Evolutionary conservation across 768 basidiomycete species (phyloP).

Genomic region (Boletus pseudopeckii): DNA sequence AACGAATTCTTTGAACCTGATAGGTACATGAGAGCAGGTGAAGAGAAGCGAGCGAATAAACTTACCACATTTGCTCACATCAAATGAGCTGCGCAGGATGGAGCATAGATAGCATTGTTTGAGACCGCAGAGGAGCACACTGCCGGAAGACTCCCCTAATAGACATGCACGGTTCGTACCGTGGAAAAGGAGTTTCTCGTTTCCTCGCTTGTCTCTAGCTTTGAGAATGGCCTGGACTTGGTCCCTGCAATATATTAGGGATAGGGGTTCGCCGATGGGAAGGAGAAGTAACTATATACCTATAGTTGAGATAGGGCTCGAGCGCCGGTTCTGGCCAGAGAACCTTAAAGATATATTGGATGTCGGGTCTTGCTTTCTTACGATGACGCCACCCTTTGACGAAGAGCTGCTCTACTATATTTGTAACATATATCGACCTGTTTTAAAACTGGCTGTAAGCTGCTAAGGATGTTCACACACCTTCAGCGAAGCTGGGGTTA

Average conservation of each 20-base stretch:
- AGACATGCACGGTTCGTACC: constrained; percentile 60
- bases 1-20: constrained; percentile 56
- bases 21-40: constrained; percentile 8
- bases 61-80: constrained; percentile 56
- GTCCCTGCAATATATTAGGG: constrained; percentile 14
- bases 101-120: constrained; percentile 53
- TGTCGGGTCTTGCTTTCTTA: constrained; percentile 45
- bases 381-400: constrained; percentile 54
- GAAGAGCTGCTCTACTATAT: constrained; percentile 49
- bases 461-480: constrained; percentile 34
- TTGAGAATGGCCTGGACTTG: constrained; percentile 26
- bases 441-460: background rate
- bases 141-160: constrained; percentile 49
- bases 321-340: constrained; percentile 43
- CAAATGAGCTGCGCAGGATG: constrained; percentile 57
- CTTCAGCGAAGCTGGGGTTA: constrained; percentile 36
- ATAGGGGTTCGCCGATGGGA: constrained; percentile 15
- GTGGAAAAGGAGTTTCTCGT: constrained; percentile 63
- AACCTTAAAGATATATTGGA: constrained; percentile 52
- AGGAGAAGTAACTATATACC: constrained; percentile 33
- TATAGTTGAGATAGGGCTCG: constrained; percentile 44
- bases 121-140: constrained; percentile 47
- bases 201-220: constrained; percentile 34
- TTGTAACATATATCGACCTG: background rate
- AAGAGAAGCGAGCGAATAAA: background rate